Conservation (phyloP, 2,329 filamentous ascomycete species). For the Lecanicillium sp. region DNA sequence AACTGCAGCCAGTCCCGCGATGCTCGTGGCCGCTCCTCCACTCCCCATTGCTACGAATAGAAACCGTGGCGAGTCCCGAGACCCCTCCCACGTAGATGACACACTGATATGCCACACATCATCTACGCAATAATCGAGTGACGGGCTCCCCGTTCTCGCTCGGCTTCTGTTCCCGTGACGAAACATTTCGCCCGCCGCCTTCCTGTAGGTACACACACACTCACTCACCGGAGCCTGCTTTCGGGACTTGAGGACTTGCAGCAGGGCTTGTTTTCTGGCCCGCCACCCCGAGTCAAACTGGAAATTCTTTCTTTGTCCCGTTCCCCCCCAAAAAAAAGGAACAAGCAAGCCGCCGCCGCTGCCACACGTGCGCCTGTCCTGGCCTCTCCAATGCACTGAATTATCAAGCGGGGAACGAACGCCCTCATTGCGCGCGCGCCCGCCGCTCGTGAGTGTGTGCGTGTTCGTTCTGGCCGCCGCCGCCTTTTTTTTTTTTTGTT, state of each 20-base stretch:
- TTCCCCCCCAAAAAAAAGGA: no score
- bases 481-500: not conserved
- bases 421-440: no score
- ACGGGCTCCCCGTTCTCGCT: not conserved
- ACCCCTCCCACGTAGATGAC: not conserved
- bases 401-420: not conserved
- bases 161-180: not conserved
- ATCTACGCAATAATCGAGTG: not conserved
- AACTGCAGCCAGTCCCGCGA: constrained; percentile 6
- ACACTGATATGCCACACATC: not conserved
- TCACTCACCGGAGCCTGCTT: not conserved
- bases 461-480: not conserved
- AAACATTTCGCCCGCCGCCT: not conserved
- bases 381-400: constrained; percentile 5
- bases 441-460: not conserved
- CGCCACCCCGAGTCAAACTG: not conserved
- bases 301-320: not conserved
- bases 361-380: constrained; percentile 11
- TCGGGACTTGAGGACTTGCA: not conserved
- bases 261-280: not conserved
- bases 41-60: constrained; percentile 7
- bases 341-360: not conserved
- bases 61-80: no score
- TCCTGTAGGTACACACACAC: not conserved
- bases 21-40: constrained; percentile 10